These are phyloP conservation scores for Tolypocladium inflatum DNA, from an alignment of 2,329 filamentous ascomycete genomes.

Conservation along the genomic window DNA sequence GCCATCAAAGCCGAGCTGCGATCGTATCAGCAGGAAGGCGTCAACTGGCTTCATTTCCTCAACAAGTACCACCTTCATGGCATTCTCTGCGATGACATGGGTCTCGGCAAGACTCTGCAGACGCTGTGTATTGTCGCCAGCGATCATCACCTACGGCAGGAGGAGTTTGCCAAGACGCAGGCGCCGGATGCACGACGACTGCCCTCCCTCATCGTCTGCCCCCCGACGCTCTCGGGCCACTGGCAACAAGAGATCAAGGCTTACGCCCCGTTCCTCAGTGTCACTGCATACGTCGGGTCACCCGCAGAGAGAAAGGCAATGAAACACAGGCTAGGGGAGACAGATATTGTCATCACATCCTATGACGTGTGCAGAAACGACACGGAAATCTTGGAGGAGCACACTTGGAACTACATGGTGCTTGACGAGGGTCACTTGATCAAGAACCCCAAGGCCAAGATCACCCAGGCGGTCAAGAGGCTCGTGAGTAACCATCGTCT, in stretches of 20 bases:
- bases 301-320: conserved; percentile 69
- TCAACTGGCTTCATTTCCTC: conserved; percentile 97
- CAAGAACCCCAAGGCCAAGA: conserved; percentile 97
- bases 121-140: conserved; percentile 97
- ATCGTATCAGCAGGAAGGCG: conserved; percentile 96
- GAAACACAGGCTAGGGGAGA: conserved; percentile 58
- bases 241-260: conserved; percentile 98
- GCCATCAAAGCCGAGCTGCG: conserved; percentile 94
- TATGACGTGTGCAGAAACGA: conserved; percentile 98
- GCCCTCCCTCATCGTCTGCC: conserved; percentile 90
- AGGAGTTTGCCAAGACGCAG: conserved; percentile 78
- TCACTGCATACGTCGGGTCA: conserved; percentile 84
- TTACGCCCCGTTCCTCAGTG: conserved; percentile 88
- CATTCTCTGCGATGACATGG: conserved; percentile 98
- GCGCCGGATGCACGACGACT: conserved; percentile 69
- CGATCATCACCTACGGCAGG: conserved; percentile 87
- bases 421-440: conserved; percentile 96
- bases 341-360: conserved; percentile 92
- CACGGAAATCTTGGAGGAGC: conserved; percentile 68
- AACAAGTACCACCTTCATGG: conserved; percentile 97
- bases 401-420: conserved; percentile 96
- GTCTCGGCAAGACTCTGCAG: conserved; percentile 92
- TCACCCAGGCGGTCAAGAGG: conserved; percentile 84
- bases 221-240: conserved; percentile 90
- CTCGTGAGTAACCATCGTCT: conserved; percentile 86